These are phyloP conservation scores for Neurospora discreta DNA, from an alignment of 495 filamentous ascomycete species.

Conservation along the genomic window DNA sequence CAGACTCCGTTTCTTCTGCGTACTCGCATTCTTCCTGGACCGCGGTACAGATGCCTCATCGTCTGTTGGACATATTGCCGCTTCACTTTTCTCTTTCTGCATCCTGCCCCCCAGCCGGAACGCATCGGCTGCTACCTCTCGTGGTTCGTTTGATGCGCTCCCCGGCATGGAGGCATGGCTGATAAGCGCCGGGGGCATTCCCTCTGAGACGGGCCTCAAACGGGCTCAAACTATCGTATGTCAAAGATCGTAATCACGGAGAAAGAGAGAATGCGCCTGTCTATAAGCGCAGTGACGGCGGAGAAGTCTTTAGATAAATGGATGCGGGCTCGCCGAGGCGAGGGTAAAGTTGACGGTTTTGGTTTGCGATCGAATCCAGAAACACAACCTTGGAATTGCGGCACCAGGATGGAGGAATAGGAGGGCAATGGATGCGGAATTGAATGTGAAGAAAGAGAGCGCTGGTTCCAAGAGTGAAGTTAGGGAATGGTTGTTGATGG, in stretches of 20 bases:
- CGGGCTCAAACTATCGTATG: neutral
- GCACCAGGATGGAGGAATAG: neutral
- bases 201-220: conserved; percentile 12
- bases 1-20: conserved; percentile 53
- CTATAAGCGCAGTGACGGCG: neutral
- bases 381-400: neutral
- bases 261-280: neutral
- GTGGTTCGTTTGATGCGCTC: conserved; percentile 26
- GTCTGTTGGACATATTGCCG: conserved; percentile 25
- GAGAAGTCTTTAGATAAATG: neutral
- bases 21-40: conserved; percentile 12
- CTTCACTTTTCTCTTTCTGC: conserved; percentile 8
- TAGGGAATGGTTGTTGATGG: neutral
- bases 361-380: neutral
- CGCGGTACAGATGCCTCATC: conserved; percentile 25
- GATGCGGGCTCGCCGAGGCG: neutral
- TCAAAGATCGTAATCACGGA: neutral
- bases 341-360: neutral
- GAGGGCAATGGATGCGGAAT: neutral
- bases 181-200: conserved; percentile 39
- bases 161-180: conserved; percentile 38
- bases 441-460: neutral
- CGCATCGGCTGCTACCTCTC: conserved; percentile 17
- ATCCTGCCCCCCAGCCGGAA: conserved; percentile 9
- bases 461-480: neutral